These are phyloP conservation scores for Tuber magnatum DNA, from an alignment of 495 filamentous ascomycete genomes.

Conservation along the genomic window DNA sequence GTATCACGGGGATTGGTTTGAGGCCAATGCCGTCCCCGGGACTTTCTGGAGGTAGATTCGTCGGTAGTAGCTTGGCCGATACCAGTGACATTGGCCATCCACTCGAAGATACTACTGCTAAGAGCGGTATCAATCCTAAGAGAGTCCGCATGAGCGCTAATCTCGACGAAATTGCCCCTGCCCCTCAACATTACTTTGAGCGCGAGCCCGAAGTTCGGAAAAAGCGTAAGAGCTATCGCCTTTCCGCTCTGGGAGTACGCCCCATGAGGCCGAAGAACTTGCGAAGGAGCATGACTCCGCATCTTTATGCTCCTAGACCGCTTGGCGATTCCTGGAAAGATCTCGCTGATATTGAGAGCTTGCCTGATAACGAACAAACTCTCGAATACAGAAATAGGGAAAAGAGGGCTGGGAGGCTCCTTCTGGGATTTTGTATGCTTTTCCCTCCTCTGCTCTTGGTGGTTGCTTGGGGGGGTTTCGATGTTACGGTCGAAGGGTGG, in stretches of 20 bases:
- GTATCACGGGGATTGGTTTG: conserved; percentile 25
- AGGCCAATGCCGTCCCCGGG: conserved; percentile 25
- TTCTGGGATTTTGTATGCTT: conserved; percentile 29
- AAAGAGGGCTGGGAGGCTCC: conserved; percentile 21
- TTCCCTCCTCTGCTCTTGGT: conserved; percentile 36
- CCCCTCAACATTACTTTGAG: conserved; percentile 7
- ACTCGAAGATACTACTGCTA: conserved; percentile 17
- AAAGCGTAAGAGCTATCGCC: neutral
- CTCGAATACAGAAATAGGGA: conserved; percentile 22
- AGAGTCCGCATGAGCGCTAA: conserved; percentile 22
- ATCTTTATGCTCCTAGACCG: conserved; percentile 29
- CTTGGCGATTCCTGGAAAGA: conserved; percentile 28
- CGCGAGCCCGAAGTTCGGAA: conserved; percentile 2
- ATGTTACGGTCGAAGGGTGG: conserved; percentile 26
- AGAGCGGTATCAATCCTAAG: conserved; percentile 10
- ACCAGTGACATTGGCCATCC: conserved; percentile 22
- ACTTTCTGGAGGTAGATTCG: conserved; percentile 23
- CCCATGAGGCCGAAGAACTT: conserved; percentile 30
- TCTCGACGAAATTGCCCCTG: conserved; percentile 19
- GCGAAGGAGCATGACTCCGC: conserved; percentile 33
- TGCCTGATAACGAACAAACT: conserved; percentile 5
- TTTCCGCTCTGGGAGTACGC: conserved; percentile 4
- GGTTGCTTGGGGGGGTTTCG: conserved; percentile 34
- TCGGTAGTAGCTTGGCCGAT: conserved; percentile 30
- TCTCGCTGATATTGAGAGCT: conserved; percentile 19